A percentile compares a stretch with the other conserved stretches of the same genome.
These are phyloP conservation scores for Fusarium dlaminii DNA, from an alignment of 2,329 filamentous ascomycete genomes.

Conservation along the genomic window DNA sequence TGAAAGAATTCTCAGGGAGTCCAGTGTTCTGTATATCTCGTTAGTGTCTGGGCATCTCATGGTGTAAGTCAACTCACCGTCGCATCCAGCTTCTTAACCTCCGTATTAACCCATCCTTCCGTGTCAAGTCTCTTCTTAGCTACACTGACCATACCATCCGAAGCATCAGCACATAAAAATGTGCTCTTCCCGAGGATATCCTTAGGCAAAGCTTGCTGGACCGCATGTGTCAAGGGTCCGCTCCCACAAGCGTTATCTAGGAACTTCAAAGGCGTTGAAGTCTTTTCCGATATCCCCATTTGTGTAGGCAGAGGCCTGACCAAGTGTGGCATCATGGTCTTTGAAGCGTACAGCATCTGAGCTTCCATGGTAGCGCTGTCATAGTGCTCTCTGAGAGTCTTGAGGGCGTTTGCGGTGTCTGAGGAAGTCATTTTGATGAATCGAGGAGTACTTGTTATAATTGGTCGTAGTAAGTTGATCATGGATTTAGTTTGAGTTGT, in stretches of 20 bases:
- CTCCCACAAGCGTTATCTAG: slow-evolving; percentile 65
- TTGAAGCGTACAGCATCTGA: slow-evolving; percentile 32
- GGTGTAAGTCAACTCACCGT: slow-evolving; percentile 47
- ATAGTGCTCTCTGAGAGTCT: slow-evolving; percentile 31
- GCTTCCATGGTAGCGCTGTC: slow-evolving; percentile 13
- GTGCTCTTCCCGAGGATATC: slow-evolving; percentile 54
- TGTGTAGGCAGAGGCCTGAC: slow-evolving; percentile 36
- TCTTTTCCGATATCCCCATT: slow-evolving; percentile 36
- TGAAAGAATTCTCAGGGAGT: slow-evolving; percentile 52
- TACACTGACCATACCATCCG: slow-evolving; percentile 53
- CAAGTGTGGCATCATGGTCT: slow-evolving; percentile 27
- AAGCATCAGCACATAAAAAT: slow-evolving; percentile 61
- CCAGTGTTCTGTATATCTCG: slow-evolving; percentile 48
- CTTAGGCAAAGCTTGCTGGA: slow-evolving; percentile 52
- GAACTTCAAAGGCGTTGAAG: slow-evolving; percentile 48
- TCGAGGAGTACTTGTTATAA: not conserved
- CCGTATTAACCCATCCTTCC: slow-evolving; percentile 58
- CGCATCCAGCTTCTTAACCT: slow-evolving; percentile 57
- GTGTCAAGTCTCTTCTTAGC: slow-evolving; percentile 50
- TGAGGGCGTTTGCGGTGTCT: not conserved
- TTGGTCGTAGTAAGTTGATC: not conserved
- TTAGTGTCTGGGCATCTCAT: not conserved
- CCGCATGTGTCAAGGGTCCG: slow-evolving; percentile 58
- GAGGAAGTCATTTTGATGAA: slow-evolving; percentile 14
- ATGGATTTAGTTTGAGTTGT: not conserved